phyloP scores from a whole-genome alignment of 2,329 filamentous ascomycete genomes.

The Aspergillus hiratsukae region DNA sequence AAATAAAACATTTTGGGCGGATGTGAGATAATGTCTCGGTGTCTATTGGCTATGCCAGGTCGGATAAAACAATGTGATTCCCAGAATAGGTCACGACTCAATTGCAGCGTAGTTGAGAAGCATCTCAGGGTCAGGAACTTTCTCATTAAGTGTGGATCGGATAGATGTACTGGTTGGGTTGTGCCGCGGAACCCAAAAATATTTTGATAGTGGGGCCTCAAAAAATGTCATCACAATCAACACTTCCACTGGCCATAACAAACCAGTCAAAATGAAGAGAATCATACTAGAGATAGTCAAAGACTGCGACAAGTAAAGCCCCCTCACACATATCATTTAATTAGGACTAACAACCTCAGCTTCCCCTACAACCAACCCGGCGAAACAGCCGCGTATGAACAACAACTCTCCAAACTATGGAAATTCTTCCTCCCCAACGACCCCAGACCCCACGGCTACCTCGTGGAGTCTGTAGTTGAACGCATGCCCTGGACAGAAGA shows the following conservation, averaged over 20 bases:
- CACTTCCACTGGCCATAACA: not conserved
- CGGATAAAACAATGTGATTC: not conserved
- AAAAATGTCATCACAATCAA: not conserved
- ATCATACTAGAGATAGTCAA: not conserved
- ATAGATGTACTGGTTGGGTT: not conserved
- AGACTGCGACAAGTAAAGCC: conserved; percentile 4
- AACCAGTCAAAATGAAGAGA: not conserved
- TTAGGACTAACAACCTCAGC: not conserved
- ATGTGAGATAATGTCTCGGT: not conserved
- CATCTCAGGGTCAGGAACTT: too few relatives aligned
- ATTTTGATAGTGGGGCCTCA: not conserved
- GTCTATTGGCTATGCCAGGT: not conserved
- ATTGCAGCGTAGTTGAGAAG: not conserved
- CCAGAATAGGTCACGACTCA: not conserved
- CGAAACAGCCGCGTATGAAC: conserved; percentile 1
- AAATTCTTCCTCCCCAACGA: conserved; percentile 9
- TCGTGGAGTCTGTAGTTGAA: conserved; percentile 2
- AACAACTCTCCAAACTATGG: conserved; percentile 2
- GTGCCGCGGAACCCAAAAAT: not conserved
- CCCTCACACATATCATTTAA: not conserved
- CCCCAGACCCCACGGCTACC: conserved; percentile 5
- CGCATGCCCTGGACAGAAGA: conserved; percentile 9
- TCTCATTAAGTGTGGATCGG: not conserved
- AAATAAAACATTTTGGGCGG: not conserved
- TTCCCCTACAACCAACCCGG: conserved; percentile 6